Percentiles rank a stretch among this genome's conserved stretches.
phyloP scores from a whole-genome alignment of 1,139 yeast species.

The Pichiaceae sp. region DNA sequence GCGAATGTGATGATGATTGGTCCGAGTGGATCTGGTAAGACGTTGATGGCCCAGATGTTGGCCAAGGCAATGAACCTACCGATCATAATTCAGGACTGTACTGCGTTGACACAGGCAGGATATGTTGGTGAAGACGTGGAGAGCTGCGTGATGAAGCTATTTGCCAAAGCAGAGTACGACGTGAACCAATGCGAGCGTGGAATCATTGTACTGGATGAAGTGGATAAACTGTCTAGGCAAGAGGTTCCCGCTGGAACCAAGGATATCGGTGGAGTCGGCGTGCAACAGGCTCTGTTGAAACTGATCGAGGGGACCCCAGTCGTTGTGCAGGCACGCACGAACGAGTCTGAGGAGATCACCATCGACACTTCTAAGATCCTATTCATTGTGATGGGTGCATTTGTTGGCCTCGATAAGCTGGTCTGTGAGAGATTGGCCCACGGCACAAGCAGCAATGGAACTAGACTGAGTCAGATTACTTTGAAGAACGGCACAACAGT shows the following conservation, averaged over 20 bases:
- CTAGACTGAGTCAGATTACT: background rate
- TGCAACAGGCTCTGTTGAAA: slow-evolving; percentile 45
- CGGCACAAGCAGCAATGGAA: background rate
- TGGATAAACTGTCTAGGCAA: slow-evolving; percentile 44
- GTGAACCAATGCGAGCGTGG: slow-evolving; percentile 42
- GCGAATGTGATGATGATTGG: slow-evolving; percentile 45
- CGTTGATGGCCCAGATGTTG: slow-evolving; percentile 41
- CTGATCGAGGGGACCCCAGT: slow-evolving; percentile 44
- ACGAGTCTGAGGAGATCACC: slow-evolving; percentile 8
- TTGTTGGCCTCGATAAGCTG: slow-evolving; percentile 42
- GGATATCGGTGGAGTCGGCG: slow-evolving; percentile 53
- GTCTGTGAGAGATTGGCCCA: slow-evolving; percentile 26
- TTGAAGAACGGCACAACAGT: slow-evolving; percentile 24
- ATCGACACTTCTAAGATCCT: slow-evolving; percentile 44
- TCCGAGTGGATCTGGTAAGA: slow-evolving; percentile 50
- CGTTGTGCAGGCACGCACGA: slow-evolving; percentile 33
- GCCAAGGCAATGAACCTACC: slow-evolving; percentile 43
- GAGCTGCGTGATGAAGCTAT: slow-evolving; percentile 38
- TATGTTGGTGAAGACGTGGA: slow-evolving; percentile 54
- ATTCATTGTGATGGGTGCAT: slow-evolving; percentile 48
- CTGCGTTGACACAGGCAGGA: slow-evolving; percentile 50
- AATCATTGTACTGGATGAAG: slow-evolving; percentile 45
- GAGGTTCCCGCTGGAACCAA: slow-evolving; percentile 34
- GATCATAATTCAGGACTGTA: slow-evolving; percentile 46
- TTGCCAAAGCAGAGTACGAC: slow-evolving; percentile 38